phyloP scores from a whole-genome alignment of 805 yeast genomes.

The Candida argentea region DNA sequence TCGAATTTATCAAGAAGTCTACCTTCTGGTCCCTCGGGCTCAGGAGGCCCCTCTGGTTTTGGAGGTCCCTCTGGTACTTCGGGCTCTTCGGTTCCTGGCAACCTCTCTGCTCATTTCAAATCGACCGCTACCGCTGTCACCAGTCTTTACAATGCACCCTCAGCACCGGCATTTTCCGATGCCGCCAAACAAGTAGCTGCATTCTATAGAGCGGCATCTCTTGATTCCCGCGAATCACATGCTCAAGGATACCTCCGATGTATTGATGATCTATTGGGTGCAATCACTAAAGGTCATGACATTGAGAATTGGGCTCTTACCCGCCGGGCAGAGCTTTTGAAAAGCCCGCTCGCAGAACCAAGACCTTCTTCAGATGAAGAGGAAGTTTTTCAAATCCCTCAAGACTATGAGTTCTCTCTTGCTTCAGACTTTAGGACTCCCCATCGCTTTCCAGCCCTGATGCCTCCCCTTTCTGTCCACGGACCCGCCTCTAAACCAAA shows the following conservation, averaged over 20 bases:
- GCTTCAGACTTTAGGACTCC: slow-evolving; percentile 17
- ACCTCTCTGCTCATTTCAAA: slow-evolving; percentile 55
- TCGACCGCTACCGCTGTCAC: slow-evolving; percentile 66
- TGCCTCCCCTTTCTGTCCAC: slow-evolving; percentile 29
- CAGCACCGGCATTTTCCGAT: slow-evolving; percentile 24
- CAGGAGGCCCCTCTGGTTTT: too few species aligned
- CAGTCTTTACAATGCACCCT: slow-evolving; percentile 23
- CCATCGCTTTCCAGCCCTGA: slow-evolving; percentile 21
- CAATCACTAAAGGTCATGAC: slow-evolving; percentile 32
- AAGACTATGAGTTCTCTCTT: slow-evolving; percentile 22
- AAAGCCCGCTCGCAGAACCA: background rate
- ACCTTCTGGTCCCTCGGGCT: too few species aligned
- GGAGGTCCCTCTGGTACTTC: too few species aligned
- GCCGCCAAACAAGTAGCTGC: slow-evolving; percentile 38
- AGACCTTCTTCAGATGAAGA: slow-evolving; percentile 1
- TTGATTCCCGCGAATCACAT: slow-evolving; percentile 35
- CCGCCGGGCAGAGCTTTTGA: slow-evolving; percentile 32
- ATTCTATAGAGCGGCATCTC: slow-evolving; percentile 50
- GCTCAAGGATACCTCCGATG: slow-evolving; percentile 55
- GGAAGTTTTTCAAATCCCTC: slow-evolving; percentile 9
- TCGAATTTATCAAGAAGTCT: slow-evolving; percentile 48
- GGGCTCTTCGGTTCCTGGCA: too few species aligned
- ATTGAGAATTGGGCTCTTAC: slow-evolving; percentile 44
- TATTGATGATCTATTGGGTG: slow-evolving; percentile 42
- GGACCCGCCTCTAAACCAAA: slow-evolving; percentile 5